Evolutionary conservation across 208 protist genomes (phyloP).

Genomic region (Trypanosomatidae sp.): DNA sequence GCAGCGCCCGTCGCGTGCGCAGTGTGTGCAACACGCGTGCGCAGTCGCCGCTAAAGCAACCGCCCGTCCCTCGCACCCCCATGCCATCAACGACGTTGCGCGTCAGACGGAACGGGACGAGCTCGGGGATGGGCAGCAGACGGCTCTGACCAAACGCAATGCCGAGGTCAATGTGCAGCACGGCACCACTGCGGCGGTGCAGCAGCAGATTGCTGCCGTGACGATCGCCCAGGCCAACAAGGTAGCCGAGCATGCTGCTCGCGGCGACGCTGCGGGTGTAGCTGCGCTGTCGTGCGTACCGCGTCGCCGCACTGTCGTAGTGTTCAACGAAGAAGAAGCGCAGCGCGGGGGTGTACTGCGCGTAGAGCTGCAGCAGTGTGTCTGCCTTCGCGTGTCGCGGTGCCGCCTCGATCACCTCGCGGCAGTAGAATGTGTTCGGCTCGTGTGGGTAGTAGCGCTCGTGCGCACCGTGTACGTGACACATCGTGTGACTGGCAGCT

Average conservation of each 20-base stretch:
- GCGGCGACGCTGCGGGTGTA: slow-evolving; percentile 90
- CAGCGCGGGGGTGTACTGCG: slow-evolving; percentile 85
- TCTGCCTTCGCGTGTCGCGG: slow-evolving; percentile 6
- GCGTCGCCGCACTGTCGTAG: slow-evolving; percentile 52
- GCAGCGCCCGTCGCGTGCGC: slow-evolving; percentile 36
- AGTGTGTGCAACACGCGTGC: slow-evolving; percentile 83
- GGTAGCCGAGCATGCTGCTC: slow-evolving; percentile 89
- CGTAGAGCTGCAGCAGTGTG: slow-evolving; percentile 46
- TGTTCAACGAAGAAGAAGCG: slow-evolving; percentile 94
- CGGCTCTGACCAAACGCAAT: slow-evolving; percentile 89
- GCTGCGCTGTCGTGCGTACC: slow-evolving; percentile 54
- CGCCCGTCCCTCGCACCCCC: slow-evolving; percentile 86
- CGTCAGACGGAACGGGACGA: slow-evolving; percentile 95
- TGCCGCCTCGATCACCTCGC: slow-evolving; percentile 21
- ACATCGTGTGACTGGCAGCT: too few relatives aligned
- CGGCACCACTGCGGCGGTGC: slow-evolving; percentile 76
- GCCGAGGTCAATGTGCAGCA: slow-evolving; percentile 95
- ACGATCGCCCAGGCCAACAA: slow-evolving; percentile 94
- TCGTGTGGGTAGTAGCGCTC: slow-evolving; percentile 80
- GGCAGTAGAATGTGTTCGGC: slow-evolving; percentile 32
- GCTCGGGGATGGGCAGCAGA: slow-evolving; percentile 86
- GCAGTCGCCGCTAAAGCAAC: slow-evolving; percentile 79
- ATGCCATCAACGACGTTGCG: slow-evolving; percentile 94
- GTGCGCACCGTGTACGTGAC: slow-evolving; percentile 55
- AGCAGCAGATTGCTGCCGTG: slow-evolving; percentile 94